phyloP scores from a whole-genome alignment of 2,329 filamentous ascomycete species.

The Colletotrichum sp. region DNA sequence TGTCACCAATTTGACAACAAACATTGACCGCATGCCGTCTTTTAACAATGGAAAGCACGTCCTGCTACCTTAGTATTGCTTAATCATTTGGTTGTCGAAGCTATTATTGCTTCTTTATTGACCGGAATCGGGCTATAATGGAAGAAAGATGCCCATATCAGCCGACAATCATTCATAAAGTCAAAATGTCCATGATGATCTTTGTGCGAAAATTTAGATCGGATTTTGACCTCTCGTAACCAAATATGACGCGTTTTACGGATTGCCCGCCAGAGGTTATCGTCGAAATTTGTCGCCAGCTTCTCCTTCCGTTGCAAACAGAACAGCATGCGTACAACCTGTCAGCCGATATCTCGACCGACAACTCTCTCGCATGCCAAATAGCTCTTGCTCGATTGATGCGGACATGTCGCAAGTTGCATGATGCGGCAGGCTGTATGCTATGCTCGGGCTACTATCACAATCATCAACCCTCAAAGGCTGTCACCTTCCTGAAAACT shows the following conservation, averaged over 20 bases:
- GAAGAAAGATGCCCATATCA: background rate
- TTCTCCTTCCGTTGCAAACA: background rate
- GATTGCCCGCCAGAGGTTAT: background rate
- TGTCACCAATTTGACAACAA: background rate
- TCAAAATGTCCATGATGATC: background rate
- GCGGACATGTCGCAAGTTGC: background rate
- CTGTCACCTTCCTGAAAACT: background rate
- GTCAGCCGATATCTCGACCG: background rate
- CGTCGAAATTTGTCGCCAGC: background rate
- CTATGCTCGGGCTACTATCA: background rate
- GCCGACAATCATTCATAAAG: background rate
- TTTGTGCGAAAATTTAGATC: accelerated
- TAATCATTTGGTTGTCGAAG: background rate
- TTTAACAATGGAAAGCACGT: background rate
- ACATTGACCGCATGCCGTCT: background rate
- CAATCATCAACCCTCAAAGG: background rate
- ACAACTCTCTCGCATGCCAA: background rate
- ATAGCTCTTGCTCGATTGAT: background rate
- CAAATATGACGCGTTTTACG: background rate
- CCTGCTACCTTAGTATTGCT: background rate
- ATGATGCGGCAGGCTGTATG: background rate
- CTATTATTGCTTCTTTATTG: background rate
- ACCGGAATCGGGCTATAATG: background rate
- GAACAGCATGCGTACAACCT: background rate
- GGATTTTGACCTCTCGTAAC: background rate